phyloP scores from a whole-genome alignment of 1,284 basidiomycete genomes.

The Amylostereum areolatum region DNA sequence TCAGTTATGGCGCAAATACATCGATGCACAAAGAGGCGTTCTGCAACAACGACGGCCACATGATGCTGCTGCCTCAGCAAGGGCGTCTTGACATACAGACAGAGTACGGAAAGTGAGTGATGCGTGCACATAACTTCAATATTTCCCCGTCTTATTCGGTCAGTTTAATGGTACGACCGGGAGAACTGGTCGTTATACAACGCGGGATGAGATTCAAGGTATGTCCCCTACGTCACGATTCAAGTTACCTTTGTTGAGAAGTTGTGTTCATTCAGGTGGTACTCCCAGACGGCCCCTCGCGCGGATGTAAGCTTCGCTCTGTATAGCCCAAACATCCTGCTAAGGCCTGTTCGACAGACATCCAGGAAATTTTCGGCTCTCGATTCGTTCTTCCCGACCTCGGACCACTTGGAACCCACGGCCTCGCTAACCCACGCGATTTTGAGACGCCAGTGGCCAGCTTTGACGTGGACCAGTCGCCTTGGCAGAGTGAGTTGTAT shows the following conservation, averaged over 20 bases:
- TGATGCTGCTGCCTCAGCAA: conserved; percentile 62
- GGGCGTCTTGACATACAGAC: conserved; percentile 65
- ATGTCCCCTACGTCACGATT: background rate
- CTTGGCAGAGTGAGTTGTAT: conserved; percentile 45
- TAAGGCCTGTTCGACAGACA: conserved; percentile 2
- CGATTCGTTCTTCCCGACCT: conserved; percentile 64
- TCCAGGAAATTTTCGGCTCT: conserved; percentile 55
- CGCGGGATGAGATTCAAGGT: conserved; percentile 65
- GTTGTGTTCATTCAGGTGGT: conserved; percentile 24
- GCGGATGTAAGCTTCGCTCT: conserved; percentile 36
- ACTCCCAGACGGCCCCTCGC: conserved; percentile 51
- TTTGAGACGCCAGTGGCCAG: conserved; percentile 59
- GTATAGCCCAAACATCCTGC: background rate
- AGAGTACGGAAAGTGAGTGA: conserved; percentile 55
- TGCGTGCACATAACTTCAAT: background rate
- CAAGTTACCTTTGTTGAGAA: background rate
- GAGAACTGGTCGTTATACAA: conserved; percentile 60
- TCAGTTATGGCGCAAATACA: conserved; percentile 45
- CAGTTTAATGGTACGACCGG: conserved; percentile 52
- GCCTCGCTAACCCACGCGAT: conserved; percentile 58
- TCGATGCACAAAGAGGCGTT: conserved; percentile 64
- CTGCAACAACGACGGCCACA: conserved; percentile 64
- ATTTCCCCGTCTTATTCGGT: background rate
- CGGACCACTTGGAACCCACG: conserved; percentile 58
- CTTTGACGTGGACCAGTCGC: conserved; percentile 56